A percentile compares a stretch with the other conserved stretches of the same genome.
phyloP scores from a whole-genome alignment of 1,139 yeast species.

The Scheffersomyces insectosa region DNA sequence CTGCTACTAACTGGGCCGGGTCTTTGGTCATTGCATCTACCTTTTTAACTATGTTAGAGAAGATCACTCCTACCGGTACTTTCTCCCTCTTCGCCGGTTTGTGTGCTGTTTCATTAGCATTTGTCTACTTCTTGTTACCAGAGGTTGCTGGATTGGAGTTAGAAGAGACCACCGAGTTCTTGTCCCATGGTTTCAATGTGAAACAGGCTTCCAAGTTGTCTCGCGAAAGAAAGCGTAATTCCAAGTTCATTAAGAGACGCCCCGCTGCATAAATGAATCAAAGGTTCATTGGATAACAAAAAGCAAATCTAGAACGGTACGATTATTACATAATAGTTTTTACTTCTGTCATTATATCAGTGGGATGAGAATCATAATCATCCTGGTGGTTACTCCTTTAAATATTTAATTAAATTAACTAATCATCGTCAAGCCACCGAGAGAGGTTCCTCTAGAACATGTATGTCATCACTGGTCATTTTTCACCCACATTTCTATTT shows the following conservation, averaged over 20 bases:
- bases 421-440: no score
- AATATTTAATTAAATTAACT: no score
- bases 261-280: no score
- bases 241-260: conserved; percentile 4
- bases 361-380: no score
- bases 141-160: conserved; percentile 88
- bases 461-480: no score
- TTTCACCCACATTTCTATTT: no score
- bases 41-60: conserved; percentile 89
- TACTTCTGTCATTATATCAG: no score
- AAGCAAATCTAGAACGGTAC: no score
- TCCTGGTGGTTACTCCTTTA: no score
- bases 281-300: no score
- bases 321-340: no score
- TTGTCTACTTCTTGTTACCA: conserved; percentile 83
- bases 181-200: conserved; percentile 83
- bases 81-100: conserved; percentile 87
- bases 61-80: conserved; percentile 93
- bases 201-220: conserved; percentile 67
- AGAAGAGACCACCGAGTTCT: conserved; percentile 83
- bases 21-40: conserved; percentile 88
- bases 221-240: conserved; percentile 40
- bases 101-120: conserved; percentile 66
- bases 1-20: conserved; percentile 97
- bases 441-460: no score